Evolutionary conservation across 1,284 basidiomycete genomes (phyloP), one percentile per base, ranked within the genome.

Genomic region (Naganishia cerealis): DNA sequence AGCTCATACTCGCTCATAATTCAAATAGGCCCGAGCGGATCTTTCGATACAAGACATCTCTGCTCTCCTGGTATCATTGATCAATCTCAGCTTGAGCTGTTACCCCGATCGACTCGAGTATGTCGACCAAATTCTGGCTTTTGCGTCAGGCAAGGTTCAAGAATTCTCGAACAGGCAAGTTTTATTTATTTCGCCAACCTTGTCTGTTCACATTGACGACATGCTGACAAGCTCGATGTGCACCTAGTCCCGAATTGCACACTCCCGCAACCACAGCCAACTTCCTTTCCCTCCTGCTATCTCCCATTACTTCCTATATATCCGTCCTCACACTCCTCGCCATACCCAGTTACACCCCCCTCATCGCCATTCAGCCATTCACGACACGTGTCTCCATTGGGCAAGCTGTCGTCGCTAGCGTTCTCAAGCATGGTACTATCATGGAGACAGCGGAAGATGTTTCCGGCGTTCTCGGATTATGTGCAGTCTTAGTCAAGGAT

Each of bases 81-180:
- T 90, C 50, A 96, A 96, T 78, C 85, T 97, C 13, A 94, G 92
- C 0, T 83, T 97, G 43, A 94, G 91, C 79, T 96, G 94, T 78
- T 96, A 97, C 78, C 94, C 94, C 3, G 93, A 96, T 77, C 85
- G 90, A 70, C 84, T 97, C 62, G 92, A 95, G 83, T 96, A 97
- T 75, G 91, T 97, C 46, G 92, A 97, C 75, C 93, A 96, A 80
- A 88, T 96, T 15, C 84, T 97, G 65, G 87, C 87, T 1, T 97
- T 94, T 75, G 91, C 92, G 0, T 87, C 87, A 7, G 85, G 87
- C 52, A 97, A 96, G 80, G 87, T 92, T 67, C 86, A 88, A 72
- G 91, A 94, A 74, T 93, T 87, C 77, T 82, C 85, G 15, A 88
- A 92, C 29, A 91, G 86, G 91, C 89, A 70, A 65, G 84, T 78